Percentiles rank a stretch among this genome's conserved stretches.
Conservation (phyloP, 208 protist genomes). For the Leishmania martiniquensis region DNA sequence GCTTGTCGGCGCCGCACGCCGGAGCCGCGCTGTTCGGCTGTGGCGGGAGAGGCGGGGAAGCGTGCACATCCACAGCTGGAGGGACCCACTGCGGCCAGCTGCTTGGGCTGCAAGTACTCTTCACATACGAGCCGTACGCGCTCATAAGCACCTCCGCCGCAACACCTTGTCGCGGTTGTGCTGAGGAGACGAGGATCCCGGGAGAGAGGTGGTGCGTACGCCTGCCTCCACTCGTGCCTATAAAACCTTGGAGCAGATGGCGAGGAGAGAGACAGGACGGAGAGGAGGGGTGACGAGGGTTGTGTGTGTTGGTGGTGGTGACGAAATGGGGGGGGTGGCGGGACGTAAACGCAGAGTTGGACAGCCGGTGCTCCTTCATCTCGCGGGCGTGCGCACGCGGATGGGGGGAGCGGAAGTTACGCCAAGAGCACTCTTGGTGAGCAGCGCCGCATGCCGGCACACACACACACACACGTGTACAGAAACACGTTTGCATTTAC, state of each 20-base stretch:
- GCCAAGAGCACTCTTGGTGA: too few relatives aligned
- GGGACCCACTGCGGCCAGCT: conserved; percentile 21
- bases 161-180: too few relatives aligned
- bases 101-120: neutral
- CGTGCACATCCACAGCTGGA: neutral
- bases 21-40: neutral
- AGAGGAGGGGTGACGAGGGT: neutral
- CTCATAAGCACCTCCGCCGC: neutral
- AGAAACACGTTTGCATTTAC: too few relatives aligned
- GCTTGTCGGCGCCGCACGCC: neutral
- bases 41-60: neutral
- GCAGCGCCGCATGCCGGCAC: too few relatives aligned
- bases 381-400: neutral
- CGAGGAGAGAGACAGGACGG: neutral
- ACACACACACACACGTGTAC: too few relatives aligned
- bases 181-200: neutral
- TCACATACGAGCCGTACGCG: neutral
- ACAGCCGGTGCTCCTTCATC: neutral
- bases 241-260: neutral
- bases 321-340: neutral
- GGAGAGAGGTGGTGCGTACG: neutral
- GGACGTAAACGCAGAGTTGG: neutral
- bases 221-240: neutral
- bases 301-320: too few relatives aligned
- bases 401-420: neutral